Conservation (phyloP, 495 filamentous ascomycete species). For the Parachaetomium inaequale region DNA sequence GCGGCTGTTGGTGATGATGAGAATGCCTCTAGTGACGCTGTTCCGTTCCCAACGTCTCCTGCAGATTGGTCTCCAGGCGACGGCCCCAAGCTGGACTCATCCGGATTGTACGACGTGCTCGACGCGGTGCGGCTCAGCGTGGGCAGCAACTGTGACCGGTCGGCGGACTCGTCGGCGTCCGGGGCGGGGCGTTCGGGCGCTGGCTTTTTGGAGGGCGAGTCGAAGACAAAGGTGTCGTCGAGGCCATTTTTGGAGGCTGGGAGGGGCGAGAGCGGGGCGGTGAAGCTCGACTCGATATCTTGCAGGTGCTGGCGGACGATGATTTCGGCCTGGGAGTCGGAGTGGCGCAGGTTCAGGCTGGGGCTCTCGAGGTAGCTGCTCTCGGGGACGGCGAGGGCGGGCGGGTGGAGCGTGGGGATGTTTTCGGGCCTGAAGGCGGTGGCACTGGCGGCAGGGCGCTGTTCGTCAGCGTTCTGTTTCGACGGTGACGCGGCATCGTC, state of each 20-base stretch:
- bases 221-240: constrained; percentile 66
- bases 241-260: constrained; percentile 40
- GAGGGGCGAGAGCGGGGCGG: constrained; percentile 54
- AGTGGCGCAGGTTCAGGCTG: constrained; percentile 35
- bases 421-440: constrained; percentile 25
- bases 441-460: constrained; percentile 17
- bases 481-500: constrained; percentile 4
- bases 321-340: constrained; percentile 46
- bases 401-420: constrained; percentile 26
- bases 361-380: constrained; percentile 45
- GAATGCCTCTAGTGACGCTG: constrained; percentile 57
- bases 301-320: constrained; percentile 58
- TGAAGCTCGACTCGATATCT: constrained; percentile 85
- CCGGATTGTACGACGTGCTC: constrained; percentile 18
- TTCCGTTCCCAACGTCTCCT: constrained; percentile 43
- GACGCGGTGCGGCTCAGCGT: constrained; percentile 22
- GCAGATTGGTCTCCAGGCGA: constrained; percentile 28
- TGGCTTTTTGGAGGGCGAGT: constrained; percentile 40
- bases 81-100: constrained; percentile 23
- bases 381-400: constrained; percentile 27
- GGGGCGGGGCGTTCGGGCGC: constrained; percentile 5
- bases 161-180: constrained; percentile 17
- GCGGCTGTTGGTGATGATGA: constrained; percentile 66
- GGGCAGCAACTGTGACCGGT: constrained; percentile 27
- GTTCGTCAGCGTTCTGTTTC: constrained; percentile 15